Evolutionary conservation across 2,329 filamentous ascomycete genomes (phyloP).

Genomic region (Epichloe typhina): DNA sequence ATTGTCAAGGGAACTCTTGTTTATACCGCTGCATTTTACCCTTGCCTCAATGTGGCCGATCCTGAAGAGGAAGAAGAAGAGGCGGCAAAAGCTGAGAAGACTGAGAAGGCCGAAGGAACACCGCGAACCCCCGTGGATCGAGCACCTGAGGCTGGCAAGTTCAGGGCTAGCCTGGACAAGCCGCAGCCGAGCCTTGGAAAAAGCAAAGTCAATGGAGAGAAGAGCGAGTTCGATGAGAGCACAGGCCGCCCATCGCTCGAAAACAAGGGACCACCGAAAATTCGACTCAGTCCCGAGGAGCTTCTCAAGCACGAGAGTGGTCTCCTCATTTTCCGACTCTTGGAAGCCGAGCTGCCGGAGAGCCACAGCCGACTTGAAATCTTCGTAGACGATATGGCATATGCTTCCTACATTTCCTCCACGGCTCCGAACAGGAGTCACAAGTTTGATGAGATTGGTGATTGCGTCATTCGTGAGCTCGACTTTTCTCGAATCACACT

Average conservation of each 20-base stretch:
- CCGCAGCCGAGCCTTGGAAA: not conserved
- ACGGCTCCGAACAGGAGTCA: conserved; percentile 55
- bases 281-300: conserved; percentile 67
- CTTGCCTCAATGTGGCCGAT: conserved; percentile 74
- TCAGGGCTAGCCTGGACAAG: conserved; percentile 25
- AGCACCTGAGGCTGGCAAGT: conserved; percentile 28
- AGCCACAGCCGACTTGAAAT: conserved; percentile 71
- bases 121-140: conserved; percentile 9
- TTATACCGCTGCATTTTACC: conserved; percentile 82
- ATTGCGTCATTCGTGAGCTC: conserved; percentile 93
- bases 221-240: conserved; percentile 21
- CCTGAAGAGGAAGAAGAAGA: conserved; percentile 70
- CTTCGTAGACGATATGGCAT: conserved; percentile 87
- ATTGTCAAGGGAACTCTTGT: conserved; percentile 66
- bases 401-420: conserved; percentile 74
- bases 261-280: conserved; percentile 52
- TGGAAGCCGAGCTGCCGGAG: conserved; percentile 75
- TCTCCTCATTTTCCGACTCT: conserved; percentile 83
- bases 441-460: conserved; percentile 83
- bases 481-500: conserved; percentile 90
- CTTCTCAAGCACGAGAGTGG: conserved; percentile 79
- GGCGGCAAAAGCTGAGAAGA: conserved; percentile 17
- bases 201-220: conserved; percentile 4
- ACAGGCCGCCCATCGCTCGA: conserved; percentile 18
- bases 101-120: conserved; percentile 2